Evolutionary conservation across 2,329 filamentous ascomycete species (phyloP).

Genomic region (Xylaria sp.): DNA sequence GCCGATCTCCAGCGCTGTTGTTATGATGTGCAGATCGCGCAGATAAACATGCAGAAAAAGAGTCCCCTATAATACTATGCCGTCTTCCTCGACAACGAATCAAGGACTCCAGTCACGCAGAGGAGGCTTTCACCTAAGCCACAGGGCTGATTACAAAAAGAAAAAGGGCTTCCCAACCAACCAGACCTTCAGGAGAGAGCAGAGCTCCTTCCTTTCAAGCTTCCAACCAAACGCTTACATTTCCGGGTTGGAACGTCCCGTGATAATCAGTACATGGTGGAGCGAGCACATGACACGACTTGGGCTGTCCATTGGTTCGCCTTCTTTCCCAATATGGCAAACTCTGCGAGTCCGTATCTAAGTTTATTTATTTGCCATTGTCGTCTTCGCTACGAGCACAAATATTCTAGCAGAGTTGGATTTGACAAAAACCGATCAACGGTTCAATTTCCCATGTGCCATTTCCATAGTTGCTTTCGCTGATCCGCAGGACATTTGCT

Average conservation of each 20-base stretch:
- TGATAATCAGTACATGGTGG: constrained; percentile 5
- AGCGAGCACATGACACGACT: background rate
- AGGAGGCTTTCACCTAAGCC: constrained; percentile 15
- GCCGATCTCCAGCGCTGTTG: constrained; percentile 15
- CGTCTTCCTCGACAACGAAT: constrained; percentile 16
- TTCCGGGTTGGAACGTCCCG: constrained; percentile 2
- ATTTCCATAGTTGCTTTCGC: background rate
- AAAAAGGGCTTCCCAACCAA: constrained; percentile 14
- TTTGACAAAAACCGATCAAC: constrained; percentile 2
- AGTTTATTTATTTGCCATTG: constrained; percentile 12
- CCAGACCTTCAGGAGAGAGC: background rate
- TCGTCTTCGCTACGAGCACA: background rate
- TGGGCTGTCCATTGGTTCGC: background rate
- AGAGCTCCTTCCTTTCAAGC: background rate
- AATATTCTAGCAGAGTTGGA: background rate
- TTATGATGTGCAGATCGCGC: constrained; percentile 28
- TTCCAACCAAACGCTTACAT: constrained; percentile 6
- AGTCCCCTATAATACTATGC: constrained; percentile 3
- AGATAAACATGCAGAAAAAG: constrained; percentile 9
- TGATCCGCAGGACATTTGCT: constrained; percentile 26
- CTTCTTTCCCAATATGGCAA: constrained; percentile 16
- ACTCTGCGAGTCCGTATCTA: background rate
- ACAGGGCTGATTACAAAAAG: constrained; percentile 34
- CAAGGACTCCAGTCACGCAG: constrained; percentile 9
- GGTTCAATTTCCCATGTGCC: background rate